Base-by-base conservation (phyloP, 1,284 basidiomycete species). In the Phylloboletellus chloephorus region DNA sequence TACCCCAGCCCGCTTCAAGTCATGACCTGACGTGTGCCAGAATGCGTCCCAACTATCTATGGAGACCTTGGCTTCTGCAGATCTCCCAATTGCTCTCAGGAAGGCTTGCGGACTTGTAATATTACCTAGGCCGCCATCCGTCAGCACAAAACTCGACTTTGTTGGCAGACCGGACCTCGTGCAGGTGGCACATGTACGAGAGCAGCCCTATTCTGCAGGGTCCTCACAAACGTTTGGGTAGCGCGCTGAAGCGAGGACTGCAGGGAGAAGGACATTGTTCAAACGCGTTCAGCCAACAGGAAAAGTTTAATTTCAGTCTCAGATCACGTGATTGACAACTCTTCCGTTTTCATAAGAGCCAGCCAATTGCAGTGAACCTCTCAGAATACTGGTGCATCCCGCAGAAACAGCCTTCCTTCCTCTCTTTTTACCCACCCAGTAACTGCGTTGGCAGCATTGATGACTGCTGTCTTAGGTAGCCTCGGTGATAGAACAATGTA, bases 381-480 rank as follows among this genome's bases (percentile, higher is more conserved):
- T 70, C 54, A 93, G 58, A 94, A 93, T 22, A 91, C 85, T 9
- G 90, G 90, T 17, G 90, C 90, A 63, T 94, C 86, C 44, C 77
- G 74, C 52, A 95, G 66, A 62, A 98, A 98, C 49, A 98, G 57
- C 51, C 69, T 73, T 12, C 67, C 67, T 61, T 97, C 93, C 58
- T 96, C 87, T 48, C 78, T 81, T 68, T 88, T 86, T 13, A 96
- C 81, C 94, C 95, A 98, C 25, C 82, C 73, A 12, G 83, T 83
- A 21, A 98, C 82, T 0, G 82, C 73, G 60, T 97, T 95, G 7
- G 94, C 95, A 1, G 89, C 84, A 12, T 81, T 78, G 7, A 96
- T 82, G 1, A 82, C 82, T 0, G 88, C 88, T 36, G 78, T 80
- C 70, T 97, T 96, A 2, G 91, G 84, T 37, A 98, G 60, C 36